A percentile compares a stretch with the other conserved stretches of the same genome.
phyloP scores from a whole-genome alignment of 1,139 yeast genomes.

The Hyphopichia buzzinii region DNA sequence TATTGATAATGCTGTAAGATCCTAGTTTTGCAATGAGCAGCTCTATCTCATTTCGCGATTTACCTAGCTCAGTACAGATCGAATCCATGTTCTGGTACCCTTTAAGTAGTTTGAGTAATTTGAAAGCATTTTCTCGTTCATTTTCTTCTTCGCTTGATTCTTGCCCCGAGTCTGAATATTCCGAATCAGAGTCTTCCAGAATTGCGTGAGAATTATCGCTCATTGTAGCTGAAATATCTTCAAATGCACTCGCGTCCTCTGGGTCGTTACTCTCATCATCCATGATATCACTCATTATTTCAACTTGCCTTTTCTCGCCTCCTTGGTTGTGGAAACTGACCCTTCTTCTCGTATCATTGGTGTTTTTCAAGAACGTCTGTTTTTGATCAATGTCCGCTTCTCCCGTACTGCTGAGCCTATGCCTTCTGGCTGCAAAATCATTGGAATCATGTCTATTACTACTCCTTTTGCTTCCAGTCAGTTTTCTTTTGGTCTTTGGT shows the following conservation, averaged over 20 bases:
- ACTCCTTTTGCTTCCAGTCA: conserved; percentile 6
- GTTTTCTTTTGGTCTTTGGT: conserved; percentile 5
- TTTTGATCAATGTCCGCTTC: conserved; percentile 5
- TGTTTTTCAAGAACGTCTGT: conserved; percentile 19
- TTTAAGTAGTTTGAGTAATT: conserved; percentile 47
- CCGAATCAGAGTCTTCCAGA: conserved; percentile 8
- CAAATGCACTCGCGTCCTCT: conserved; percentile 3
- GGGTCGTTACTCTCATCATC: conserved; percentile 2
- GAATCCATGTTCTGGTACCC: conserved; percentile 68
- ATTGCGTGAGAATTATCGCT: neutral
- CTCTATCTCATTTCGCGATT: conserved; percentile 57
- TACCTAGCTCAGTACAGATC: conserved; percentile 66
- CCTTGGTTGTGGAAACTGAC: conserved; percentile 35
- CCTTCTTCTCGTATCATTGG: conserved; percentile 29
- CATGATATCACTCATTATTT: conserved; percentile 5
- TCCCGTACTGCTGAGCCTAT: conserved; percentile 1
- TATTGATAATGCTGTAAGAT: conserved; percentile 39
- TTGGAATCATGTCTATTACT: conserved; percentile 11
- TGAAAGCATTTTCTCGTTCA: conserved; percentile 16
- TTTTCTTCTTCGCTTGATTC: conserved; percentile 20
- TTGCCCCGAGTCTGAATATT: conserved; percentile 4
- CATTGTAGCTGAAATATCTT: neutral
- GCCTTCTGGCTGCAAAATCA: conserved; percentile 2
- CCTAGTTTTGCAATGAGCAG: conserved; percentile 45
- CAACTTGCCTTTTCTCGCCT: conserved; percentile 6